Base-by-base conservation (phyloP, 2,329 filamentous ascomycete genomes). In the Venturia pyrina region DNA sequence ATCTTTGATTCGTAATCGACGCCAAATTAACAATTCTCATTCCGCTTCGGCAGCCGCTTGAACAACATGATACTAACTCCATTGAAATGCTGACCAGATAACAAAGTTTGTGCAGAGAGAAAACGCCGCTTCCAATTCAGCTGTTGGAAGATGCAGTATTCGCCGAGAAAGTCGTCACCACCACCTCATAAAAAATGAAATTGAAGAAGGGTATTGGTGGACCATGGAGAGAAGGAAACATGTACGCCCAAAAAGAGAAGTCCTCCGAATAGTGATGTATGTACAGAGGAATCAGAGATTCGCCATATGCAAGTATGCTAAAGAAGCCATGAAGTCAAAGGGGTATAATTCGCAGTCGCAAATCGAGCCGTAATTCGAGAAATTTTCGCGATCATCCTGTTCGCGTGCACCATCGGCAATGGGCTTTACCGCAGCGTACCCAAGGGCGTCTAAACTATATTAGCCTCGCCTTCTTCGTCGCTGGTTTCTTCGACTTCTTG, bases 401-500 rank as follows among this genome's bases (percentile, higher is more conserved):
- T 43, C 40, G 15, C 11, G 17, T 48, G 48, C 48, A 65, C 63
- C 63, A 65, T 41, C 63, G 63, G 53, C 63, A 65, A 43, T 41
- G 24, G 13, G n/a, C 40, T 13, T 40, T 34, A 11, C 34, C 50
- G 37, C 53, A 65, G 28, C 44, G 28, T 21, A 40, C 28, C 46
- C 37, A 65, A 46, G 32, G 48, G 17, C 53, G 48, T n/a, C 63
- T 66, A 66, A 19, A 62, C 28, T 15, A 32, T 37, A 21, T 61
- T 62, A 66, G 53, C 64, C 15, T 57, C 63, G 34, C 37, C 56
- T 48, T 68, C 66, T 37, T 66, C 64, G n/a, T 40, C 32, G 19
- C 66, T 64, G 11, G 19, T 46, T 24, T 37, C 21, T 32, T 72
- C 71, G 48, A 70, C 66, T 62, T 73, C 71, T 41, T 69, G 50